Conservation (phyloP, 163 green algal species). For the Scenedesmus sp. region DNA sequence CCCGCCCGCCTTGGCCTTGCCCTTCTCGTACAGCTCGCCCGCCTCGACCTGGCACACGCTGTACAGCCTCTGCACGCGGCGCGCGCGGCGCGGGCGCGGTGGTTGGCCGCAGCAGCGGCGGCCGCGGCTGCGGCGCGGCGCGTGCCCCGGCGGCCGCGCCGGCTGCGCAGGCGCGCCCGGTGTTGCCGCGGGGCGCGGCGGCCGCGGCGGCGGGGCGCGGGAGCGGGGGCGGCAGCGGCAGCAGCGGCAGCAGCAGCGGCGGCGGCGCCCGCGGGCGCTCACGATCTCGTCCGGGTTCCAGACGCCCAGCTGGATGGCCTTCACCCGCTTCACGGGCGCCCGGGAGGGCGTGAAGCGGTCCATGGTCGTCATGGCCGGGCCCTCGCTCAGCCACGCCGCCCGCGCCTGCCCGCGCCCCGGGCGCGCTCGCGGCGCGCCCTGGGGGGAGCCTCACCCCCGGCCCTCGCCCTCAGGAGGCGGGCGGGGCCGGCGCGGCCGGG, state of each 20-base stretch:
- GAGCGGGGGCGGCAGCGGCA: not conserved
- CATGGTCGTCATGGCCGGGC: slow-evolving; percentile 53
- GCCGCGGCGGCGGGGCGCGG: not conserved
- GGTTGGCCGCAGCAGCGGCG: not conserved
- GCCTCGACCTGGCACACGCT: slow-evolving; percentile 95
- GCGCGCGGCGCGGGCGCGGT: not conserved
- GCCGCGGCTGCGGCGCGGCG: no score
- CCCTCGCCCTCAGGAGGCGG: no score
- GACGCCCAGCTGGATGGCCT: slow-evolving; percentile 94
- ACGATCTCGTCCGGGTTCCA: slow-evolving; percentile 98
- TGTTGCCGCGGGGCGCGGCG: not conserved
- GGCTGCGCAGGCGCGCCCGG: no score
- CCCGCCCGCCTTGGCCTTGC: slow-evolving; percentile 85
- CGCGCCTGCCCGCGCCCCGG: no score
- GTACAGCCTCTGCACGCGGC: slow-evolving; percentile 80
- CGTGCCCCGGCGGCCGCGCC: not conserved
- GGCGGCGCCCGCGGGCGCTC: slow-evolving; percentile 48
- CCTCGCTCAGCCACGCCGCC: not conserved
- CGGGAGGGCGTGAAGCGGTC: slow-evolving; percentile 86
- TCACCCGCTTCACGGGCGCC: slow-evolving; percentile 90
- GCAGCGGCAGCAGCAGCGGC: not conserved
- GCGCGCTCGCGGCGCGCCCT: no score
- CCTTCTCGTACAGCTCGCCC: slow-evolving; percentile 93
- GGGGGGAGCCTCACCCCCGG: no score
- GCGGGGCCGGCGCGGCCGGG: no score